Base-by-base conservation (phyloP, 1,139 yeast species). In the Taphrina flavorubra region DNA sequence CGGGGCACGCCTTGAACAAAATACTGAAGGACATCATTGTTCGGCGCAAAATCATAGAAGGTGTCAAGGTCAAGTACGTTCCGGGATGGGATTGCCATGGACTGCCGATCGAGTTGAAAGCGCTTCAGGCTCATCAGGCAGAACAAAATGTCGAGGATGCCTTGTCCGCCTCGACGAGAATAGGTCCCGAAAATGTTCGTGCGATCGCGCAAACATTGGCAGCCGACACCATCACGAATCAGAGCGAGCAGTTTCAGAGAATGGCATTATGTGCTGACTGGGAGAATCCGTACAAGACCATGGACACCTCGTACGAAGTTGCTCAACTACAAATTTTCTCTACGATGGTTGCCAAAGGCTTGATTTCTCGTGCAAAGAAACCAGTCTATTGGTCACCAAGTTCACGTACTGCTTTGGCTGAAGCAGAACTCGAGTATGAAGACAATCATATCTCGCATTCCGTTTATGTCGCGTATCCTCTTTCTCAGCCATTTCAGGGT, bases 1-100 rank as follows among this genome's bases (percentile, higher is more conserved):
- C 92, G 71, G 99, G 99, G 0, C 99, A 94, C 78, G 92, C 98
- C 0, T 79, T 94, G 75, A 94, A 94, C 79, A 94, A 94, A 76
- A 85, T 92, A 34, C 78, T 91, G 69, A 94, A 94, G 77, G 99
- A 94, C 78, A 86, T 94, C 66, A 86, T 92, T 68, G 86, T 86
- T 72, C 81, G 99, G 66, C 87, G 82, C 74, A 87, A 90, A 75
- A 79, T 92, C 53, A 78, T 88, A 61, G 78, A 81, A 57, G 89
- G 92, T 34, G 83, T 85, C 71, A 81, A 82, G 59, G 85, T 94
- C 6, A 81, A 83, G 68, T 94, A 90, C 75, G 83, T 83, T 59
- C 97, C 98, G 0, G 99, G 99, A 0, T 94, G 99, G 98, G 99
- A 94, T 77, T 94, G 99, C 76, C 99, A 94, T 79, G 99, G 99